phyloP scores from a whole-genome alignment of 2,329 filamentous ascomycete genomes.

The Dothistroma pini region DNA sequence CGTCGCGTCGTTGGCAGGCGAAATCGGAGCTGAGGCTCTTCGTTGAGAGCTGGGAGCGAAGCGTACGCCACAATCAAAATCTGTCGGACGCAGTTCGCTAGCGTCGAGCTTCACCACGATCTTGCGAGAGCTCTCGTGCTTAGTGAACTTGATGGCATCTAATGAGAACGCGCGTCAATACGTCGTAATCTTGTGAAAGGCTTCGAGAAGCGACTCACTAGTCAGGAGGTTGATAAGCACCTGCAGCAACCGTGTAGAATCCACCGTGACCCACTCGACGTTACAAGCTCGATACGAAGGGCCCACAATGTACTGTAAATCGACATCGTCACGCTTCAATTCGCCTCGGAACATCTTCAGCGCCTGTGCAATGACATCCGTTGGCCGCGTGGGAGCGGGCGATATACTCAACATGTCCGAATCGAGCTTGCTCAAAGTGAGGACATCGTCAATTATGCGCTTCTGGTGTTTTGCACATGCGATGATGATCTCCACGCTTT shows the following conservation, averaged over 20 bases:
- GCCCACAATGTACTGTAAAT: neutral
- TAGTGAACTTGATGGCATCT: conserved; percentile 18
- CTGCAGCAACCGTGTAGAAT: conserved; percentile 24
- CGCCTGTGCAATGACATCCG: conserved; percentile 34
- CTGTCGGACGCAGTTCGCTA: neutral
- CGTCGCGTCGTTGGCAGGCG: conserved; percentile 27
- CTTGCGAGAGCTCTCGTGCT: conserved; percentile 8
- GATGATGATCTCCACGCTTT: conserved; percentile 31
- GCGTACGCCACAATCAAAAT: neutral
- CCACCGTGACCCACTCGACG: conserved; percentile 22
- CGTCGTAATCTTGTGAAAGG: conserved; percentile 10
- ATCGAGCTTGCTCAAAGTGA: conserved; percentile 42
- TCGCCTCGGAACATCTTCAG: conserved; percentile 41
- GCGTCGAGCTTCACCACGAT: conserved; percentile 16
- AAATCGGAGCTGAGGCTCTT: conserved; percentile 3
- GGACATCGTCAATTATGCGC: conserved; percentile 47
- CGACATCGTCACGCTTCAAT: conserved; percentile 29
- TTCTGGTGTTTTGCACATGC: conserved; percentile 33
- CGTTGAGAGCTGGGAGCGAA: conserved; percentile 15
- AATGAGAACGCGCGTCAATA: conserved; percentile 5
- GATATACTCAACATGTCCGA: conserved; percentile 35
- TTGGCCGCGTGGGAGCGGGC: conserved; percentile 35
- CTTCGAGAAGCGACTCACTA: conserved; percentile 18
- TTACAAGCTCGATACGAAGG: neutral
- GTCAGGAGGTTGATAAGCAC: conserved; percentile 28